phyloP scores from a whole-genome alignment of 1,284 basidiomycete species.

The Ceratobasidium sp. region DNA sequence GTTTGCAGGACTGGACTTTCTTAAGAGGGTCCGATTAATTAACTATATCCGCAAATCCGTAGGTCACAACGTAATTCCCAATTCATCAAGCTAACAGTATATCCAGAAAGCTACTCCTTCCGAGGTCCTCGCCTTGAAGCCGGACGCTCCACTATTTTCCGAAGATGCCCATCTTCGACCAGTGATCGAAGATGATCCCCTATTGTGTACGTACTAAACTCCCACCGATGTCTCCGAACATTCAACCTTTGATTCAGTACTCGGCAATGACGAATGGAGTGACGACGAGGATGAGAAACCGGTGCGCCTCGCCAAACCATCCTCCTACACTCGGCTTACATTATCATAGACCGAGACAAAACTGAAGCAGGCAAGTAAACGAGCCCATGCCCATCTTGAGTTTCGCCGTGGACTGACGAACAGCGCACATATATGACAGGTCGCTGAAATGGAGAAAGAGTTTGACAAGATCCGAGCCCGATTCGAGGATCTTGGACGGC shows the following conservation, averaged over 20 bases:
- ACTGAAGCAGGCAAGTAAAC: slow-evolving; percentile 65
- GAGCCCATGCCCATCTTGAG: slow-evolving; percentile 66
- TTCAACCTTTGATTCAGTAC: slow-evolving; percentile 24
- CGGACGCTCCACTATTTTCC: slow-evolving; percentile 71
- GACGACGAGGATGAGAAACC: slow-evolving; percentile 64
- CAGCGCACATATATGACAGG: slow-evolving; percentile 56
- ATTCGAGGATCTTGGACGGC: slow-evolving; percentile 57
- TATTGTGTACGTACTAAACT: slow-evolving; percentile 72
- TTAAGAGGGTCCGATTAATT: slow-evolving; percentile 82
- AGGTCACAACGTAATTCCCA: slow-evolving; percentile 45
- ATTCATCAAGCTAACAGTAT: slow-evolving; percentile 31
- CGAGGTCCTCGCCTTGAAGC: slow-evolving; percentile 64
- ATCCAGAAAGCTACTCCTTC: slow-evolving; percentile 66
- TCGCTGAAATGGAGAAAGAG: slow-evolving; percentile 54
- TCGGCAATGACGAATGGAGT: slow-evolving; percentile 72
- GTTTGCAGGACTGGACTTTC: slow-evolving; percentile 67
- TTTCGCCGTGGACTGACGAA: slow-evolving; percentile 59
- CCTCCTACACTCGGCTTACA: slow-evolving; percentile 52
- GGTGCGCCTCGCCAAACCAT: not conserved
- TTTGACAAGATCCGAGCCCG: slow-evolving; percentile 55
- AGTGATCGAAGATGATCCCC: slow-evolving; percentile 82
- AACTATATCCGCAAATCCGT: slow-evolving; percentile 87
- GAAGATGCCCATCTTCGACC: slow-evolving; percentile 85
- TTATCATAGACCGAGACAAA: slow-evolving; percentile 58
- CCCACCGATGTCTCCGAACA: not conserved